Evolutionary conservation across 805 yeast genomes (phyloP).

Genomic region (Wickerhamomyces chaumierensis): DNA sequence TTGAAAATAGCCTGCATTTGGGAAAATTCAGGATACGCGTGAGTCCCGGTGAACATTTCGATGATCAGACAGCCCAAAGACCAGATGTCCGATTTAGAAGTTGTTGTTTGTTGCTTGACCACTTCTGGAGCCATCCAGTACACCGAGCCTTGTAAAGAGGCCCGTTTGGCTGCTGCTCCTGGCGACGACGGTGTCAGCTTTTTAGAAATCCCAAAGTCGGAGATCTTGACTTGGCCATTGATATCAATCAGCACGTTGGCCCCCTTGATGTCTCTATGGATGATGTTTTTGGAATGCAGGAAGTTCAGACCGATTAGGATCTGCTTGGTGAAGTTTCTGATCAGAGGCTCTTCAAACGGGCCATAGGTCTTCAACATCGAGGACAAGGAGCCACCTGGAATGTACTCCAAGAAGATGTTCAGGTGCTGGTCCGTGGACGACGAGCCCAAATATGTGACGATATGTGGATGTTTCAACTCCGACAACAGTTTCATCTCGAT

Average conservation of each 20-base stretch:
- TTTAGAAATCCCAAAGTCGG: slow-evolving; percentile 78
- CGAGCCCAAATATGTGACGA: slow-evolving; percentile 87
- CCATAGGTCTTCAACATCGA: slow-evolving; percentile 64
- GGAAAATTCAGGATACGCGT: slow-evolving; percentile 89
- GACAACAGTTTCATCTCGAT: slow-evolving; percentile 71
- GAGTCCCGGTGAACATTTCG: slow-evolving; percentile 93
- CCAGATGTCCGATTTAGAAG: slow-evolving; percentile 94
- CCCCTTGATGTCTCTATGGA: slow-evolving; percentile 83
- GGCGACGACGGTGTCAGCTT: slow-evolving; percentile 40
- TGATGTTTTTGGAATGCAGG: slow-evolving; percentile 62
- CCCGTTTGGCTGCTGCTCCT: slow-evolving; percentile 37
- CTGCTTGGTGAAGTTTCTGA: slow-evolving; percentile 63
- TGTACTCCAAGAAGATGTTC: slow-evolving; percentile 74
- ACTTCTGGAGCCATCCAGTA: slow-evolving; percentile 99
- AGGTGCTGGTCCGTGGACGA: slow-evolving; percentile 58
- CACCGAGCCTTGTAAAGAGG: slow-evolving; percentile 86
- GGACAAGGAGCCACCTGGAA: slow-evolving; percentile 65
- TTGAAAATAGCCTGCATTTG: slow-evolving; percentile 97
- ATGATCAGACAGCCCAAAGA: slow-evolving; percentile 89
- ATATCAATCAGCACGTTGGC: slow-evolving; percentile 77
- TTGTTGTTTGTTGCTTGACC: slow-evolving; percentile 83
- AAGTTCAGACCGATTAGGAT: slow-evolving; percentile 66
- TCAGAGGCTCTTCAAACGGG: slow-evolving; percentile 68
- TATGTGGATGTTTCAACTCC: slow-evolving; percentile 80
- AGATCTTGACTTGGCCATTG: slow-evolving; percentile 71